Conservation (phyloP, 2,329 filamentous ascomycete genomes). For the Botrytis fabae region DNA sequence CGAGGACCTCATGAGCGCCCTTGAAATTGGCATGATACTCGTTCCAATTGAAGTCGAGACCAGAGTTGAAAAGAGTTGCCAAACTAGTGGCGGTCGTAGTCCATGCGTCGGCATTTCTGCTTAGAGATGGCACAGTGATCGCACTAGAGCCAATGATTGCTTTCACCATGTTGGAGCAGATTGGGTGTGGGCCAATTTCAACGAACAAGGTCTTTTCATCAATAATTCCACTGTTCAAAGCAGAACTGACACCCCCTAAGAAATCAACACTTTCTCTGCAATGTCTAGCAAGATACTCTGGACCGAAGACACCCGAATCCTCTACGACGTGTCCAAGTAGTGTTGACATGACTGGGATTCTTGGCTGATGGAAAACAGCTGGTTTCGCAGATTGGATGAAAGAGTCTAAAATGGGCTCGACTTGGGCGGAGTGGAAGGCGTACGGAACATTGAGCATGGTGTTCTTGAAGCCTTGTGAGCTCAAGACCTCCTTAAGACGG, state of each 20-base stretch:
- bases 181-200: conserved; percentile 70
- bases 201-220: conserved; percentile 66
- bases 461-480: conserved; percentile 55
- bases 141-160: conserved; percentile 52
- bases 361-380: conserved; percentile 56
- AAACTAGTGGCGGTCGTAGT: conserved; percentile 60
- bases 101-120: conserved; percentile 62
- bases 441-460: conserved; percentile 63
- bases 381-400: conserved; percentile 55
- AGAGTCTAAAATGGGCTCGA: conserved; percentile 60
- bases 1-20: conserved; percentile 56
- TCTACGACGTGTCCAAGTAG: conserved; percentile 60
- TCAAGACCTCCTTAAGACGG: conserved; percentile 50
- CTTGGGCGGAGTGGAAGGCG: conserved; percentile 65
- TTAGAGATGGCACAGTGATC: conserved; percentile 60
- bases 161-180: conserved; percentile 63
- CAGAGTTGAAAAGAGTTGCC: conserved; percentile 58
- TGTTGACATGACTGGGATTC: conserved; percentile 66
- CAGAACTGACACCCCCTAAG: conserved; percentile 56
- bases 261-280: conserved; percentile 72
- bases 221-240: conserved; percentile 43
- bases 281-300: conserved; percentile 63
- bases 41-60: conserved; percentile 65
- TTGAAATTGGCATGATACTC: conserved; percentile 66
- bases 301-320: conserved; percentile 55